Conservation (phyloP, 768 basidiomycete genomes). For the Podaxis pistillaris region DNA sequence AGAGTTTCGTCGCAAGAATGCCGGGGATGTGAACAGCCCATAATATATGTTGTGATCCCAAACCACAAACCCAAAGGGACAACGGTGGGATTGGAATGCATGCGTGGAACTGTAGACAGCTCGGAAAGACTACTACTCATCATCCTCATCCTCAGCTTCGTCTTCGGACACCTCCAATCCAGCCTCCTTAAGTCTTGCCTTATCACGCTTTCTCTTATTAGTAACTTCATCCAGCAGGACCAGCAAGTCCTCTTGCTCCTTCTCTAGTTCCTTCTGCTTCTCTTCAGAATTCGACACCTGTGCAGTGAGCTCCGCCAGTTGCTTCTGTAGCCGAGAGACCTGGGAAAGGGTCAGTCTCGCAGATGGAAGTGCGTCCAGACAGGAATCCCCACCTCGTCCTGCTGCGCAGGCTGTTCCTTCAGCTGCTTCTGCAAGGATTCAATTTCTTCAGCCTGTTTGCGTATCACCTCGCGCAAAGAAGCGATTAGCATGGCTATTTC, state of each 20-base stretch:
- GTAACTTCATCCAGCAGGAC: conserved; percentile 92
- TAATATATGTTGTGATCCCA: too few relatives aligned
- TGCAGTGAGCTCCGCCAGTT: conserved; percentile 43
- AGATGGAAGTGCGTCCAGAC: conserved; percentile 7
- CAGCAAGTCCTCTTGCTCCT: conserved; percentile 94
- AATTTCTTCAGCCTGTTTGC: conserved; percentile 79
- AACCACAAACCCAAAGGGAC: too few relatives aligned
- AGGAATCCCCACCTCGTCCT: conserved; percentile 35
- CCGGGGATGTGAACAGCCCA: too few relatives aligned
- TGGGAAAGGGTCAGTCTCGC: conserved; percentile 21
- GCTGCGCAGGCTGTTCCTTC: conserved; percentile 31
- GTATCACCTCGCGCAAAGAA: conserved; percentile 81
- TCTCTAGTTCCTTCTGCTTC: conserved; percentile 81
- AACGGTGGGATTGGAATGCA: background rate
- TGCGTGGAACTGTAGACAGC: background rate
- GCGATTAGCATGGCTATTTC: conserved; percentile 81
- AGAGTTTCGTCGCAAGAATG: too few relatives aligned
- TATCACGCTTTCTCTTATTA: conserved; percentile 82
- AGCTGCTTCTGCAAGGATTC: conserved; percentile 64
- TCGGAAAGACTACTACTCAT: conserved; percentile 30
- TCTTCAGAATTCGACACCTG: conserved; percentile 53
- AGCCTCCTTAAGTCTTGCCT: conserved; percentile 66
- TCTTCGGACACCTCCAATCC: conserved; percentile 92
- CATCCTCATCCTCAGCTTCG: conserved; percentile 73
- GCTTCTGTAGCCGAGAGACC: conserved; percentile 44